A percentile compares a stretch with the other conserved stretches of the same genome.
These are phyloP conservation scores for Drechslerella coelobrocha DNA, from an alignment of 2,329 filamentous ascomycete species.

Conservation along the genomic window DNA sequence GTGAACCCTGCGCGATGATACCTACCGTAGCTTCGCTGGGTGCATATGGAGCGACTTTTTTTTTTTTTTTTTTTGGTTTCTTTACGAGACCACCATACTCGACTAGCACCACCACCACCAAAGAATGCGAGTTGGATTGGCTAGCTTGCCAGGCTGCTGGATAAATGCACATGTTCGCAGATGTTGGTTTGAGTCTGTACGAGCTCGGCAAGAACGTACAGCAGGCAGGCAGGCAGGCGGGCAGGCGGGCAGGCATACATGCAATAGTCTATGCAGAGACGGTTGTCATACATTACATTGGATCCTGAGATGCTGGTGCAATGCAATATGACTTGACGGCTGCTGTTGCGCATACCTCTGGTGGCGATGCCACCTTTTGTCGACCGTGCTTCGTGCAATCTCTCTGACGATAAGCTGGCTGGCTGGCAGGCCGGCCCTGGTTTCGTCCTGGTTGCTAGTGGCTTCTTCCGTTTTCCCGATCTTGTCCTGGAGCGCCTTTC, in stretches of 20 bases:
- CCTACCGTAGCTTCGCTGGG: conserved; percentile 3
- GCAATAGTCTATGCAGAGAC: conserved; percentile 32
- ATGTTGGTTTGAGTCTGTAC: conserved; percentile 1
- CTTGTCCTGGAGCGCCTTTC: conserved; percentile 44
- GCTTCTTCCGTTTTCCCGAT: conserved; percentile 37
- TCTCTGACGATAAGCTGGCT: conserved; percentile 25
- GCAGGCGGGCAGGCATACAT: too few relatives aligned
- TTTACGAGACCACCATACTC: too few relatives aligned
- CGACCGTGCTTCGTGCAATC: conserved; percentile 6
- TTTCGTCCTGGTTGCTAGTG: conserved; percentile 40
- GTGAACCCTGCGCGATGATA: conserved; percentile 50
- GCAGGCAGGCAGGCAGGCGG: too few relatives aligned
- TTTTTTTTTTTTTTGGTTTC: too few relatives aligned
- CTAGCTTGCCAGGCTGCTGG: conserved; percentile 9
- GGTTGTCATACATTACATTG: conserved; percentile 38
- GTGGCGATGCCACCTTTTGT: not conserved
- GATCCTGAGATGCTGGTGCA: not conserved
- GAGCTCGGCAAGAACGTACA: too few relatives aligned
- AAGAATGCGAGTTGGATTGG: conserved; percentile 10
- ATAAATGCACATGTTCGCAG: conserved; percentile 36
- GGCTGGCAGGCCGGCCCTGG: conserved; percentile 17
- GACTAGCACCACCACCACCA: conserved; percentile 34
- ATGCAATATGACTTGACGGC: conserved; percentile 7
- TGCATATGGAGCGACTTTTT: conserved; percentile 36
- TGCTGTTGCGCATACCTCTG: not conserved